A percentile compares a stretch with the other conserved stretches of the same genome.
Evolutionary conservation across 768 basidiomycete genomes (phyloP).

Genomic region (Boletales sp.): DNA sequence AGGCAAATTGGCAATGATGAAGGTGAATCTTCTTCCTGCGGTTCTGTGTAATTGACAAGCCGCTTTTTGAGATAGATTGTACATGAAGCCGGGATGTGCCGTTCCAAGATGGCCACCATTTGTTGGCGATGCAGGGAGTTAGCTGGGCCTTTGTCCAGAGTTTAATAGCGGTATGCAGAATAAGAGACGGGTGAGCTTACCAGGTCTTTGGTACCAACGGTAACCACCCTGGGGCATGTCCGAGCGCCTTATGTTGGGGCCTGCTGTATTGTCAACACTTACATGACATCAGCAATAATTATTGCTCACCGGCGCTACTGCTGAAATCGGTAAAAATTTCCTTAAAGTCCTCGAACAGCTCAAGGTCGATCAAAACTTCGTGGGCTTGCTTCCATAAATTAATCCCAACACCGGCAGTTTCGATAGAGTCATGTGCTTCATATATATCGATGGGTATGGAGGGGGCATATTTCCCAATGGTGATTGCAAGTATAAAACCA

Average conservation of each 20-base stretch:
- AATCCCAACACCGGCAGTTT: slow-evolving; percentile 41
- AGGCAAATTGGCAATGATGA: slow-evolving; percentile 18
- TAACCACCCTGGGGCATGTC: slow-evolving; percentile 33
- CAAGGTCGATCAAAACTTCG: slow-evolving; percentile 41
- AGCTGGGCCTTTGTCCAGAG: slow-evolving; percentile 5
- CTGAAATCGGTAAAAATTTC: slow-evolving; percentile 13
- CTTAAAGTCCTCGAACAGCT: slow-evolving; percentile 35
- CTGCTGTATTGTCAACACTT: neutral
- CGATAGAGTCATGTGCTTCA: slow-evolving; percentile 41
- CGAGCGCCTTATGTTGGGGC: slow-evolving; percentile 8
- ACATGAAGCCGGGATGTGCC: slow-evolving; percentile 16
- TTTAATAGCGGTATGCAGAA: no score
- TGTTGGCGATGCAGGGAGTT: slow-evolving; percentile 21
- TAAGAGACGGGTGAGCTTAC: no score
- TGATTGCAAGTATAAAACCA: slow-evolving; percentile 42
- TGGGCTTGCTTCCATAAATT: slow-evolving; percentile 46
- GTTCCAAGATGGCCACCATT: slow-evolving; percentile 17
- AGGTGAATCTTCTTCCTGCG: slow-evolving; percentile 18
- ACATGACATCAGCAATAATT: neutral
- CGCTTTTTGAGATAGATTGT: slow-evolving; percentile 17
- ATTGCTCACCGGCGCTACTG: slow-evolving; percentile 11
- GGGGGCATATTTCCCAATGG: slow-evolving; percentile 31
- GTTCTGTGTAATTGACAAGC: slow-evolving; percentile 13
- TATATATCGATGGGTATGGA: slow-evolving; percentile 41
- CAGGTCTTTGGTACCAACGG: slow-evolving; percentile 19